phyloP scores from a whole-genome alignment of 1,284 basidiomycete genomes.

The Austropuccinia psidii region DNA sequence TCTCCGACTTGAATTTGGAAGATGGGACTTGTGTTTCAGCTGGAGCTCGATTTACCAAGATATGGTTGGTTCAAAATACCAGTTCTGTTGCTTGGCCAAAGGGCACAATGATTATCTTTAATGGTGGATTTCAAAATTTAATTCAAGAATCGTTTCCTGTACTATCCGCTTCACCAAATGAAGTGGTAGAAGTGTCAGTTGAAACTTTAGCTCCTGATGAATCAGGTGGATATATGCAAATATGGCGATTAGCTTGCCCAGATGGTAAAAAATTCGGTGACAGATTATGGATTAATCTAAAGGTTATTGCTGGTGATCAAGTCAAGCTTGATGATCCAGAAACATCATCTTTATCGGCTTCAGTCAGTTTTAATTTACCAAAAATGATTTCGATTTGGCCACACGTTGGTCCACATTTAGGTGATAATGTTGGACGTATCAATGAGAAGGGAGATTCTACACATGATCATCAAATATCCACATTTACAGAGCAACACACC shows the following conservation, averaged over 20 bases:
- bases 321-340: slow-evolving; percentile 10
- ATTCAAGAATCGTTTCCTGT: slow-evolving; percentile 50
- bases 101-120: slow-evolving; percentile 59
- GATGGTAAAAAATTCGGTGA: slow-evolving; percentile 60
- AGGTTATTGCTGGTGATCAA: slow-evolving; percentile 21
- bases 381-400: too few relatives aligned
- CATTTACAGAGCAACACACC: too few relatives aligned
- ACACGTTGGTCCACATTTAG: too few relatives aligned
- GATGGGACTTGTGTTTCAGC: slow-evolving; percentile 70
- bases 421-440: too few relatives aligned
- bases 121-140: slow-evolving; percentile 57
- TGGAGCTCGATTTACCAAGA: slow-evolving; percentile 73
- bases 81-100: slow-evolving; percentile 61
- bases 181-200: slow-evolving; percentile 59
- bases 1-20: slow-evolving; percentile 62
- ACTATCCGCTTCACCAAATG: slow-evolving; percentile 55
- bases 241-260: slow-evolving; percentile 63
- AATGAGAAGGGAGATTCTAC: too few relatives aligned
- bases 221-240: slow-evolving; percentile 63
- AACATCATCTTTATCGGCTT: slow-evolving; percentile 14
- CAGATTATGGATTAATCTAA: slow-evolving; percentile 57
- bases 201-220: slow-evolving; percentile 70
- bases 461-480: too few relatives aligned
- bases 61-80: slow-evolving; percentile 64
- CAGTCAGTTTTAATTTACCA: slow-evolving; percentile 23